phyloP scores from a whole-genome alignment of 2,329 filamentous ascomycete species.

The Pyrenophora tritici-repentis region DNA sequence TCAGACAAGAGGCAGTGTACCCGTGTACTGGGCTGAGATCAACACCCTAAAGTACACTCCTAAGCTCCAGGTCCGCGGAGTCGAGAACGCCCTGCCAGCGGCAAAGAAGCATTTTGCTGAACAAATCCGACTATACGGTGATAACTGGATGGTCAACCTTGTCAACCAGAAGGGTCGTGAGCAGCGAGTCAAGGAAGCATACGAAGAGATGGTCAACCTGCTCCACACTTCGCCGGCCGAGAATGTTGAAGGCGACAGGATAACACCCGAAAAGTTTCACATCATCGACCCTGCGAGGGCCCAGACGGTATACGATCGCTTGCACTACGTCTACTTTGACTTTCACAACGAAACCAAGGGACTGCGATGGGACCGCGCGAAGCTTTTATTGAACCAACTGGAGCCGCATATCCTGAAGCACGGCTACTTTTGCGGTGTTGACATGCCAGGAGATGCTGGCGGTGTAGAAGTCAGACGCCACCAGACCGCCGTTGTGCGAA shows the following conservation, averaged over 20 bases:
- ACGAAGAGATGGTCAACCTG: conserved; percentile 84
- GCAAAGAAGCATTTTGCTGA: conserved; percentile 89
- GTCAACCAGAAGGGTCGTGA: conserved; percentile 97
- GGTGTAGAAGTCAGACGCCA: conserved; percentile 77
- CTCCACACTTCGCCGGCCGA: conserved; percentile 73
- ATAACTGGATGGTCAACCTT: conserved; percentile 95
- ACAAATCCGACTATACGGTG: conserved; percentile 90
- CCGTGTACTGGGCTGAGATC: conserved; percentile 94
- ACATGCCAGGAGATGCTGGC: conserved; percentile 76
- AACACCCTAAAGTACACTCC: conserved; percentile 92
- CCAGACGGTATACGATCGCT: conserved; percentile 72
- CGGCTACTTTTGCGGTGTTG: conserved; percentile 89
- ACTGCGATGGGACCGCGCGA: conserved; percentile 87
- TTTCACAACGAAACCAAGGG: conserved; percentile 98
- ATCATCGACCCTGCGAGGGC: conserved; percentile 68
- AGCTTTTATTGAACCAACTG: conserved; percentile 82
- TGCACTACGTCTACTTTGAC: conserved; percentile 98
- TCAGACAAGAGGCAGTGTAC: conserved; percentile 94
- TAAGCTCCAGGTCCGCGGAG: conserved; percentile 82
- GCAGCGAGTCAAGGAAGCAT: conserved; percentile 85
- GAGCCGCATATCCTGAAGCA: conserved; percentile 76
- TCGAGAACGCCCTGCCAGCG: conserved; percentile 78
- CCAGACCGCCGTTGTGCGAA: conserved; percentile 90
- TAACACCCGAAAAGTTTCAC: conserved; percentile 80
- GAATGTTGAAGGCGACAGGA: conserved; percentile 65